Evolutionary conservation across 768 basidiomycete genomes (phyloP), one percentile per base, ranked within the genome.

Genomic region (Suillus subalutaceus): DNA sequence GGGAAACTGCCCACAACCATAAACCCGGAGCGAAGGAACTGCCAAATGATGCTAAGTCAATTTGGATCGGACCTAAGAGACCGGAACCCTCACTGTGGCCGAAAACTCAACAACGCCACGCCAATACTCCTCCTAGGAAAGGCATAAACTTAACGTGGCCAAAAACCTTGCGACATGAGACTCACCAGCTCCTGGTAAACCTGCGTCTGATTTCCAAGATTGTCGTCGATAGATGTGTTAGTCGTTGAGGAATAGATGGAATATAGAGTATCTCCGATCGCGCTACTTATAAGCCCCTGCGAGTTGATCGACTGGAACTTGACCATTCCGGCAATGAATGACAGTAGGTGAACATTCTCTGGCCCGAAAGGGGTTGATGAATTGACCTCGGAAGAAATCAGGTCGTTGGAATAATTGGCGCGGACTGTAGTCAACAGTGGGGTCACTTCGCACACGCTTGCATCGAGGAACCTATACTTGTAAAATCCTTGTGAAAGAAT

Each of bases 241-340:
- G 56, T 50, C 8, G 38, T 30, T 2, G 65, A 50, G 15, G 60
- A 52, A 38, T 63, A 66, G 38, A 70, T 63, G 0, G 72, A 65
- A 46, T 68, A 70, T 8, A 73, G 18, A 18, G 68, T 68, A 40
- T 73, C 72, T 5, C 70, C 72, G 8, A 73, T 64, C 0, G 65
- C 13, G 30, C 72, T 73, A 1, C 65, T 43, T 4, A 59, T 37
- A 38, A 71, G 46, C 8, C 70, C 37, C 37, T 37, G 37, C 9
- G 37, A 37, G 37, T 37, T 37, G 8, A 37, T 10, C 9, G 37
- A 37, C 53, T 69, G 70, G 20, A 66, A 62, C 13, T 65, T 46
- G 63, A 37, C 8, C 8, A 67, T 48, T 4, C 62, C 56, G 2
- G 66, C 68, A 40, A 71, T 16, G 65, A 69, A 72, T n/a, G 46